Evolutionary conservation across 2,329 filamentous ascomycete genomes (phyloP).

Genomic region (Clonostachys sp.): DNA sequence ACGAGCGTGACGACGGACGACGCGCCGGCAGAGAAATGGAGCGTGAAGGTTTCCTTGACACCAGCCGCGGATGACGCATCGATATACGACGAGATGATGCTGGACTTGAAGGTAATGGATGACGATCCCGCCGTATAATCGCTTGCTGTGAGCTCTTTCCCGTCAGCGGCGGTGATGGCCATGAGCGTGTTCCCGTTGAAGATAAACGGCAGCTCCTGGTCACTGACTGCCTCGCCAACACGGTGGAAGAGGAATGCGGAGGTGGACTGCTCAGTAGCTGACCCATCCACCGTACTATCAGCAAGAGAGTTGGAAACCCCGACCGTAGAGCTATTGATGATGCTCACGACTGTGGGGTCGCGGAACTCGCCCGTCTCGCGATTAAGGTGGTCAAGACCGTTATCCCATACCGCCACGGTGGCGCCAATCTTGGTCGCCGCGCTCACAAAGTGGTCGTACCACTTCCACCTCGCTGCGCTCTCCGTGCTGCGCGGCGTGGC

Average conservation of each 20-base stretch:
- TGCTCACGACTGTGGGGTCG: conserved; percentile 40
- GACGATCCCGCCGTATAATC: conserved; percentile 43
- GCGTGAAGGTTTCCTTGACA: conserved; percentile 41
- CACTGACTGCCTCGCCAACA: conserved; percentile 32
- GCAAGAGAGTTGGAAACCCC: conserved; percentile 41
- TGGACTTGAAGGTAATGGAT: conserved; percentile 38
- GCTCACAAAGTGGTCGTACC: conserved; percentile 47
- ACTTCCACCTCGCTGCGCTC: conserved; percentile 51
- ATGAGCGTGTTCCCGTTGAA: conserved; percentile 46
- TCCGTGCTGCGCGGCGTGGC: conserved; percentile 45
- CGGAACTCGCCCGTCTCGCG: conserved; percentile 42
- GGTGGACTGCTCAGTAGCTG: conserved; percentile 36
- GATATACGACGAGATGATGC: conserved; percentile 40
- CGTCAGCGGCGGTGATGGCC: conserved; percentile 12
- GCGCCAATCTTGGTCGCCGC: conserved; percentile 44
- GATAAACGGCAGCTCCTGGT: conserved; percentile 39
- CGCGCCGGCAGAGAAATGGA: conserved; percentile 47
- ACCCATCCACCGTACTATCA: conserved; percentile 43
- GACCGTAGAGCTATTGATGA: conserved; percentile 37
- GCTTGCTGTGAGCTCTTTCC: conserved; percentile 23
- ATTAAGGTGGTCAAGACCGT: conserved; percentile 50
- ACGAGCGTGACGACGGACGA: conserved; percentile 40
- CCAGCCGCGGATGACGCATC: conserved; percentile 33
- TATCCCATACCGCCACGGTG: conserved; percentile 53
- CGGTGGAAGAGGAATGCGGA: conserved; percentile 53